These are phyloP conservation scores for Trichomonas gallinae DNA, from an alignment of 208 protist species.

Conservation along the genomic window DNA sequence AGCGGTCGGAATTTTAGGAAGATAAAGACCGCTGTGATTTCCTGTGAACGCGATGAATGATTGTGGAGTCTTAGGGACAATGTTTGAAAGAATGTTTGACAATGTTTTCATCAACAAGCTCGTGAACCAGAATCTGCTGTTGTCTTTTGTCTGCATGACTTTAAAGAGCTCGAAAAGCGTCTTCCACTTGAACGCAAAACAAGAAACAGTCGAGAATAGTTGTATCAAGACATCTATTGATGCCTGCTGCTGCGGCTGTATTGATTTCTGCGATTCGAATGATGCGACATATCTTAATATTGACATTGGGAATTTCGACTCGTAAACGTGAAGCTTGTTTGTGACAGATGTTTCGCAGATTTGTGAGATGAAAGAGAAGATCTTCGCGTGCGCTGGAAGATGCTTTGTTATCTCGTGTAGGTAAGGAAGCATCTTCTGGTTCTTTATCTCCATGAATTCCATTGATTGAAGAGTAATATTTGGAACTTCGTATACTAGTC, in stretches of 20 bases:
- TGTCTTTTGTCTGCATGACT: neutral
- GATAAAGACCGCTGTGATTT: neutral
- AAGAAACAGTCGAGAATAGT: neutral
- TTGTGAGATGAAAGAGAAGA: neutral
- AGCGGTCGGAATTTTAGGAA: neutral
- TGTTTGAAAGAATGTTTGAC: neutral
- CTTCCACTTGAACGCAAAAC: conserved; percentile 9
- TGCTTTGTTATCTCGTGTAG: neutral
- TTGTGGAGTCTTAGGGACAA: neutral
- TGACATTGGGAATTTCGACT: neutral
- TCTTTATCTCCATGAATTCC: neutral
- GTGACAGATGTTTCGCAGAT: neutral
- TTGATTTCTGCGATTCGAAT: neutral
- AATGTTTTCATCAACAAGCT: neutral
- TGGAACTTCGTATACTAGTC: neutral
- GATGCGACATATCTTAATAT: neutral
- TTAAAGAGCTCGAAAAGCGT: neutral
- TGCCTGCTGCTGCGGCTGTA: neutral
- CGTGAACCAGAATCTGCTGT: neutral
- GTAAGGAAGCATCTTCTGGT: neutral
- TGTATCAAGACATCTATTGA: neutral
- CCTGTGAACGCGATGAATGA: neutral
- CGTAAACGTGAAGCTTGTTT: neutral
- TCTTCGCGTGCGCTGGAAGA: neutral
- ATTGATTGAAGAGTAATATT: neutral